phyloP scores from a whole-genome alignment of 169 alveolate genomes.

The Toxoplasma gondii region DNA sequence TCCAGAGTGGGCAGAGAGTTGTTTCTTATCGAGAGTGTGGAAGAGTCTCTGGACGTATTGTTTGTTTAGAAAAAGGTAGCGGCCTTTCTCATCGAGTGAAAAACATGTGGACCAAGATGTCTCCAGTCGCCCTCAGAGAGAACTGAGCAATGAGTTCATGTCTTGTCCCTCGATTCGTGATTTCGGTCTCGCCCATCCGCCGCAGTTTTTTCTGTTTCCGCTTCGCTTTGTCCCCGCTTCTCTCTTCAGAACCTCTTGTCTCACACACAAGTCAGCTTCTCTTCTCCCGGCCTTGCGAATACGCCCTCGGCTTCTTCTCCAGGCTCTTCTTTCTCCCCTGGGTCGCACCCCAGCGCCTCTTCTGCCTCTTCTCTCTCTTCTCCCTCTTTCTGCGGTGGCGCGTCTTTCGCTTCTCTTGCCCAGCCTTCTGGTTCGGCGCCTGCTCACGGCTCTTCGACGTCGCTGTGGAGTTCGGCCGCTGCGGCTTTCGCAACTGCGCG shows the following conservation, averaged over 20 bases:
- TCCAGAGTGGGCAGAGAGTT: too few species aligned
- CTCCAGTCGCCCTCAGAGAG: too few species aligned
- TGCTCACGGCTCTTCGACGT: neutral
- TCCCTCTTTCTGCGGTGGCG: neutral
- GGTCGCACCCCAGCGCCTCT: neutral
- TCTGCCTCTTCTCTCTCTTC: neutral
- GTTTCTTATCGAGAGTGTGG: too few species aligned
- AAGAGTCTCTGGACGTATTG: too few species aligned
- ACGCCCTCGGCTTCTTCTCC: neutral
- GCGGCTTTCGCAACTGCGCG: neutral
- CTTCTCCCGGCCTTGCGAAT: too few species aligned
- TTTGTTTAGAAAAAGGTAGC: too few species aligned
- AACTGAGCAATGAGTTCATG: too few species aligned
- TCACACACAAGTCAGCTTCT: neutral
- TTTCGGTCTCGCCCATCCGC: too few species aligned
- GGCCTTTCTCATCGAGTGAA: too few species aligned
- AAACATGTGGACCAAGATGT: too few species aligned
- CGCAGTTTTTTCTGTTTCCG: neutral
- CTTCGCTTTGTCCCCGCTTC: neutral
- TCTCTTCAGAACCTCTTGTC: neutral
- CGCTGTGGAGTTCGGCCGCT: neutral
- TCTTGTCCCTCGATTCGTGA: too few species aligned
- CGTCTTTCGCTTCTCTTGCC: neutral
- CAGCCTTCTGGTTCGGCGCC: neutral
- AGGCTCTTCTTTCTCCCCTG: neutral